Base-by-base conservation (phyloP, 805 yeast species). In the Groenewaldozyma tartarivorans region DNA sequence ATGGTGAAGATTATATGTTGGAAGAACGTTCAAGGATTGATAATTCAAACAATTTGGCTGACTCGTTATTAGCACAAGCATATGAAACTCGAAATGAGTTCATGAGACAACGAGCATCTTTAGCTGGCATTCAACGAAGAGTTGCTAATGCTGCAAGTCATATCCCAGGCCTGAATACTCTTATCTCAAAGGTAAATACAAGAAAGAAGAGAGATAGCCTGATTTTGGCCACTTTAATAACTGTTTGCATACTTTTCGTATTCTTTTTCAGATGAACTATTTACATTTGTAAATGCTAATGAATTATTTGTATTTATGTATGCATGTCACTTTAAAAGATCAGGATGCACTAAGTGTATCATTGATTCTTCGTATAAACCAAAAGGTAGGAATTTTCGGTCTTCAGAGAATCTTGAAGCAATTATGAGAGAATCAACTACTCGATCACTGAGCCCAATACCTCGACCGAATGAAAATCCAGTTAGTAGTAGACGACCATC, bases 361-460 rank as follows among this genome's bases (percentile, higher is more conserved):
- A 33, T 29, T 7, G 30, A 24, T 4, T 34, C 20, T 52, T 54
- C 17, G 18, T 38, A 61, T 41, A 44, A 57, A 42, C 48, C 52
- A 11, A 60, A 58, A 42, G 49, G 53, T 21, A 55, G 51, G 43
- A 54, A 49, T 48, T 49, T 47, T 18, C 62, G 48, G 44, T 57
- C 57, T 17, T 42, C 48, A 34, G 48, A 37, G 50, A 61, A 56
- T 30, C 60, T 46, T n/a, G 57, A 48, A 4, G 88, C 92, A 42
- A 68, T 74, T 37, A 68, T 71, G 40, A 81, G 68, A 2, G 81
- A 73, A 52, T 78, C 76, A 24, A 74, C 58, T 1, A 85, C 79
- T 48, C 88, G 81, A 60, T 88, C 96, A 1, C 95, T 95, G 2
- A 88, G 88, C 1, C 96, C 96, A 5, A 85, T 77, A 1, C 94